These are phyloP conservation scores for Protostelium mycophagum DNA, from an alignment of 78 protist species.

Conservation along the genomic window DNA sequence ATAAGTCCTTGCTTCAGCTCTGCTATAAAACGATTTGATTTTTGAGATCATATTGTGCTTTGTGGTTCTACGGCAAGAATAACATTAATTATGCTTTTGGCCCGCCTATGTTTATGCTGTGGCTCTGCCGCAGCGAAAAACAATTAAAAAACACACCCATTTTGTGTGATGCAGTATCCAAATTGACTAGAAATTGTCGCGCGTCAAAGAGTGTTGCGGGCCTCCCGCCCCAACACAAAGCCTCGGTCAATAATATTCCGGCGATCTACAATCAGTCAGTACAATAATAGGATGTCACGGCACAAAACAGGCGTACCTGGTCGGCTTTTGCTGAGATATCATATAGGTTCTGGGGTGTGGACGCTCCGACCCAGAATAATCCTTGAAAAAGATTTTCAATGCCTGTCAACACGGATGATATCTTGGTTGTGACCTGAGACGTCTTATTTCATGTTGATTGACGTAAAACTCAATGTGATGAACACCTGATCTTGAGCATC, in stretches of 20 bases:
- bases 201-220: neutral
- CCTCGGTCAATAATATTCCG: neutral
- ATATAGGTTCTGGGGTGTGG: neutral
- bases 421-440: too few relatives aligned
- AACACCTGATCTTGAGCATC: neutral
- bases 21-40: too few relatives aligned
- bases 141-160: neutral
- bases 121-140: too few relatives aligned
- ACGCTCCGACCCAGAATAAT: neutral
- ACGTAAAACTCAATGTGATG: neutral
- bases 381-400: neutral
- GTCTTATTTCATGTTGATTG: too few relatives aligned
- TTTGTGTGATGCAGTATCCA: neutral
- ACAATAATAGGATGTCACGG: neutral
- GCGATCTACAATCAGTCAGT: neutral
- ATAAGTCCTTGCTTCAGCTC: too few relatives aligned
- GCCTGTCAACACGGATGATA: too few relatives aligned
- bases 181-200: neutral
- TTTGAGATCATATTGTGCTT: too few relatives aligned
- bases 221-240: neutral
- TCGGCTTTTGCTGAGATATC: neutral
- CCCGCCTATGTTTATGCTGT: too few relatives aligned
- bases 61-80: too few relatives aligned
- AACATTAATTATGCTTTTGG: too few relatives aligned
- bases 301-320: neutral